Percentiles rank a stretch among this genome's conserved stretches.
Conservation (phyloP, 768 basidiomycete genomes). For the Tylopilus intermedius region DNA sequence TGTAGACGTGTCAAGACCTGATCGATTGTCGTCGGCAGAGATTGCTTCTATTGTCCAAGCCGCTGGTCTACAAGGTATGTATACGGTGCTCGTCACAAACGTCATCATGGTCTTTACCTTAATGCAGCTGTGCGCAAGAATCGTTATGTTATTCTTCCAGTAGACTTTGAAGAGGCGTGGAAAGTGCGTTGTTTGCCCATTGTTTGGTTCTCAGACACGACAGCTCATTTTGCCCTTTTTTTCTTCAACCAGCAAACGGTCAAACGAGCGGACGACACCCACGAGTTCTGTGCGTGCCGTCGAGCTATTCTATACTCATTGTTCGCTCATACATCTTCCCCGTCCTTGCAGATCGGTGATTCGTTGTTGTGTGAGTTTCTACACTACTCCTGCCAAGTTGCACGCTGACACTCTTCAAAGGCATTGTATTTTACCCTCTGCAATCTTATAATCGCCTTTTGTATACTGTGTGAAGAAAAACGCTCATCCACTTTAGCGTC, state of each 20-base stretch:
- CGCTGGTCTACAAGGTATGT: constrained; percentile 87
- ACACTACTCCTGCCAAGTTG: constrained; percentile 15
- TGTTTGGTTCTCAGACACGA: constrained; percentile 38
- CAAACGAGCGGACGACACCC: constrained; percentile 93
- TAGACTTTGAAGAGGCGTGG: constrained; percentile 99
- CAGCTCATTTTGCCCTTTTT: constrained; percentile 31
- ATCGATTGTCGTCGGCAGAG: constrained; percentile 91
- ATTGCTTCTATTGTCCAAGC: constrained; percentile 95
- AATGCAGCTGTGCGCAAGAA: constrained; percentile 85
- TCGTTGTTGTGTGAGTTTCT: constrained; percentile 35
- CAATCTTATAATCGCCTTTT: constrained; percentile 25
- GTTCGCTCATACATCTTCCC: constrained; percentile 3
- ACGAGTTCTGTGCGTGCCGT: constrained; percentile 81
- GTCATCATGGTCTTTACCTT: constrained; percentile 3
- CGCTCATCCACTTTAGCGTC: constrained; percentile 88
- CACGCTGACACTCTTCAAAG: constrained; percentile 18
- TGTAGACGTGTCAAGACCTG: constrained; percentile 92
- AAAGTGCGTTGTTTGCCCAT: constrained; percentile 73
- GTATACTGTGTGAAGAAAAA: constrained; percentile 10
- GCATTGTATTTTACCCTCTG: constrained; percentile 33
- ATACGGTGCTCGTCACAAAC: background rate
- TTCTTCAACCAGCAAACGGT: constrained; percentile 75
- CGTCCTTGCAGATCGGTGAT: constrained; percentile 36
- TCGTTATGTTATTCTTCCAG: constrained; percentile 92
- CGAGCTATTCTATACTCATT: background rate